Conservation (phyloP, 768 basidiomycete genomes). For the Termitomyces sp. region DNA sequence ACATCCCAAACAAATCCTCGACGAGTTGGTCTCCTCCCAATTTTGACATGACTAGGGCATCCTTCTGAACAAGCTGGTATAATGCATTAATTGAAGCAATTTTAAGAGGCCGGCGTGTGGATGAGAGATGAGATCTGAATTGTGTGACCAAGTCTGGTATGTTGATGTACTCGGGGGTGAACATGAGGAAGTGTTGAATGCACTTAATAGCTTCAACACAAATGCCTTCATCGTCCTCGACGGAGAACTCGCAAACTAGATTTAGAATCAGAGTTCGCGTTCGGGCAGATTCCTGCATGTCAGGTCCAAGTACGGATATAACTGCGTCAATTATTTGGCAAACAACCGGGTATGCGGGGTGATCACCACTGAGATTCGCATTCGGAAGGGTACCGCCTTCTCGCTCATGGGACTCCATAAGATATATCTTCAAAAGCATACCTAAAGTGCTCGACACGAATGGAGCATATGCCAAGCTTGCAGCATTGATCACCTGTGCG, state of each 20-base stretch:
- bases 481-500: constrained; percentile 82
- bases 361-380: constrained; percentile 83
- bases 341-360: constrained; percentile 86
- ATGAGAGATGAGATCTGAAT: constrained; percentile 76
- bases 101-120: constrained; percentile 79
- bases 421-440: constrained; percentile 86
- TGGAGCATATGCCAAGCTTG: constrained; percentile 86
- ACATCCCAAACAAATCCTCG: constrained; percentile 89
- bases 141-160: constrained; percentile 73
- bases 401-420: constrained; percentile 84
- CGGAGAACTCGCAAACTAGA: constrained; percentile 78
- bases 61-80: constrained; percentile 95
- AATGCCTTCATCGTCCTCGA: constrained; percentile 83
- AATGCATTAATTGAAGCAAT: constrained; percentile 93
- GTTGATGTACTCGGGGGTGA: constrained; percentile 79
- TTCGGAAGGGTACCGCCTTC: constrained; percentile 84
- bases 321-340: constrained; percentile 92
- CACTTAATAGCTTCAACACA: constrained; percentile 93
- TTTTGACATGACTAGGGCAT: constrained; percentile 87
- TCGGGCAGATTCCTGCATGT: constrained; percentile 81
- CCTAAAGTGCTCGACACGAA: constrained; percentile 86
- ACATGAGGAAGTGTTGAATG: constrained; percentile 96
- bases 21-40: constrained; percentile 92
- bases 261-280: constrained; percentile 79
- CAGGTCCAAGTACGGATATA: constrained; percentile 91